phyloP scores from a whole-genome alignment of 495 filamentous ascomycete species.

The Sphaerosporella brunnea region DNA sequence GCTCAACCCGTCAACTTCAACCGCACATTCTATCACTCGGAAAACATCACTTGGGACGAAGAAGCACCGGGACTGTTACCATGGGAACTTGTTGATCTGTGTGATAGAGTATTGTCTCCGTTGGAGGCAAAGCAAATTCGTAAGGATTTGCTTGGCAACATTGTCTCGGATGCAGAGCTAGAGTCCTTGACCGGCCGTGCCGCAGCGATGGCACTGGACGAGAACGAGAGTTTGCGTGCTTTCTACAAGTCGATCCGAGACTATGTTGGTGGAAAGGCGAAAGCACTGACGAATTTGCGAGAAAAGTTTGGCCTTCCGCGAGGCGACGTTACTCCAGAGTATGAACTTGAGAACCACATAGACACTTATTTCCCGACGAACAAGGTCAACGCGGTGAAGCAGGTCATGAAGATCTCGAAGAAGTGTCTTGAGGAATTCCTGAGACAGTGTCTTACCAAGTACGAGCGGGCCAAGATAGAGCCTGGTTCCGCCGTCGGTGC shows the following conservation, averaged over 20 bases:
- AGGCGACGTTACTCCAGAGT: conserved; percentile 13
- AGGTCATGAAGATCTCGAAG: conserved; percentile 63
- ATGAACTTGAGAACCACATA: conserved; percentile 8
- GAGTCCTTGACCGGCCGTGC: conserved; percentile 14
- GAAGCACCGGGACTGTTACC: conserved; percentile 51
- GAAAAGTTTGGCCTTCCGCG: conserved; percentile 15
- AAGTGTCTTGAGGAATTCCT: conserved; percentile 59
- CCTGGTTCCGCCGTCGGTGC: conserved; percentile 95
- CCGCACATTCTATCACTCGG: conserved; percentile 72
- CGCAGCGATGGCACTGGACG: conserved; percentile 53
- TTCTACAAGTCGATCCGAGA: conserved; percentile 62
- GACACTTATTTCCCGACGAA: conserved; percentile 15
- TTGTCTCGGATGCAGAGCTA: conserved; percentile 20
- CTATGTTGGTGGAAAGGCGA: conserved; percentile 44
- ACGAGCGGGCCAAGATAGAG: conserved; percentile 73
- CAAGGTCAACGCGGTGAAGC: conserved; percentile 35
- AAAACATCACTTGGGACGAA: conserved; percentile 63
- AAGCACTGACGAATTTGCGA: conserved; percentile 36
- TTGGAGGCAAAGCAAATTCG: conserved; percentile 50
- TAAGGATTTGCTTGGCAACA: conserved; percentile 33
- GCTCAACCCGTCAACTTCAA: conserved; percentile 88
- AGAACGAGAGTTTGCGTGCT: conserved; percentile 63
- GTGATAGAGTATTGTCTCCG: conserved; percentile 42
- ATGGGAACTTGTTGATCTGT: conserved; percentile 50
- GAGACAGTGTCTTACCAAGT: conserved; percentile 66